Evolutionary conservation across 139 green algal genomes (phyloP).

Genomic region (Bryopsis sp.): DNA sequence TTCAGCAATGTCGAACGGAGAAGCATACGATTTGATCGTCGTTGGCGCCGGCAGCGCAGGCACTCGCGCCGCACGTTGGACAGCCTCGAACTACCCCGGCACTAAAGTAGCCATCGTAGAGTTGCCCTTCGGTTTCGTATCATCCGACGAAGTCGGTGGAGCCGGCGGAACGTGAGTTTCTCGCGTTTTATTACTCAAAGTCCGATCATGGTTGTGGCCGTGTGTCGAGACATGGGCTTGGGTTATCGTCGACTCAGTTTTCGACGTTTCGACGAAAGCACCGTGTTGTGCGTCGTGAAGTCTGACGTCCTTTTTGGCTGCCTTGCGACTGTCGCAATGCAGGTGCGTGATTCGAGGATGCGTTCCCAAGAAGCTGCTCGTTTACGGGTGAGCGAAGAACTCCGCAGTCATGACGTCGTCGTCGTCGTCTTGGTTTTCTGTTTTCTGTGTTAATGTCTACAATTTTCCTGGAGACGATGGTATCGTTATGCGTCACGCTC

Average conservation of each 20-base stretch:
- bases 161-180: conserved; percentile 78
- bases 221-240: too few relatives aligned
- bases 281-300: too few relatives aligned
- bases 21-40: conserved; percentile 80
- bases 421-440: conserved; percentile 38
- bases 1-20: not conserved
- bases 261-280: too few relatives aligned
- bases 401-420: not conserved
- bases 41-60: conserved; percentile 86
- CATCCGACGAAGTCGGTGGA: conserved; percentile 63
- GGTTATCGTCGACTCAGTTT: too few relatives aligned
- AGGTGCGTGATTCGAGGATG: conserved; percentile 95
- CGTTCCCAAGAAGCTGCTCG: conserved; percentile 98
- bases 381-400: conserved; percentile 54
- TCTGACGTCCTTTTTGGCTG: not conserved
- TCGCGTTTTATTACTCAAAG: not conserved
- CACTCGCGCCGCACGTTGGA: conserved; percentile 64
- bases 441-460: not conserved
- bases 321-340: conserved; percentile 13
- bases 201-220: not conserved
- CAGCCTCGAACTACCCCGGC: conserved; percentile 34
- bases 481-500: too few relatives aligned
- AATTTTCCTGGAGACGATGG: conserved; percentile 16
- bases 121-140: conserved; percentile 83
- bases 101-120: conserved; percentile 87